Percentiles rank a stretch among this genome's conserved stretches.
phyloP scores from a whole-genome alignment of 2,329 filamentous ascomycete species.

The Lizonia empirigonia region DNA sequence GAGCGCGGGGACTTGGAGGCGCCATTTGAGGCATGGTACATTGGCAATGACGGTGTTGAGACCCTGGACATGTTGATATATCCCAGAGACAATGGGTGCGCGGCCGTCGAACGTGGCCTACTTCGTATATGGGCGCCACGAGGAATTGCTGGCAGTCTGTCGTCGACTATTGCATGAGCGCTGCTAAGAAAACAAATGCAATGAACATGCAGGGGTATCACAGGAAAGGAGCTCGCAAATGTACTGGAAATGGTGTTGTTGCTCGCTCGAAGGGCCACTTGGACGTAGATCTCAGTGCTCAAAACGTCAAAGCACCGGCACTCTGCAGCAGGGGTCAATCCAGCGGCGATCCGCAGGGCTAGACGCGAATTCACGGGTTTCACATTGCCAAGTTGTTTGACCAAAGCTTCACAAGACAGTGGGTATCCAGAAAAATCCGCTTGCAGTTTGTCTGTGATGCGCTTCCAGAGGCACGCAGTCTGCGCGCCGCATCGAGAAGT shows the following conservation, averaged over 20 bases:
- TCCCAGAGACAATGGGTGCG: constrained; percentile 43
- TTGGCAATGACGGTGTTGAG: constrained; percentile 62
- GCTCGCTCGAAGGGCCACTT: constrained; percentile 21
- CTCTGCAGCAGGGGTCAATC: constrained; percentile 16
- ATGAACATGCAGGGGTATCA: constrained; percentile 11
- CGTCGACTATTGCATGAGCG: constrained; percentile 33
- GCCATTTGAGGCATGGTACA: constrained; percentile 56
- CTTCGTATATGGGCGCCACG: constrained; percentile 19
- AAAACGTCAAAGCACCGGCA: constrained; percentile 32
- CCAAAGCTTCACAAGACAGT: constrained; percentile 7
- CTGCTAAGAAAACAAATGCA: constrained; percentile 11
- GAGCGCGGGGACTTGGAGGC: constrained; percentile 37
- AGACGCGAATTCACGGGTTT: constrained; percentile 16
- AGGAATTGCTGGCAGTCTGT: constrained; percentile 5
- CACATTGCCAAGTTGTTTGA: constrained; percentile 15
- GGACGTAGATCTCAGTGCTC: constrained; percentile 21
- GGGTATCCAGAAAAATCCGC: neutral
- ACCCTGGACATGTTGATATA: constrained; percentile 68
- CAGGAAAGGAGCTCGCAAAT: constrained; percentile 8
- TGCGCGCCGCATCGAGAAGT: constrained; percentile 6
- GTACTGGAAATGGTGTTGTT: constrained; percentile 12
- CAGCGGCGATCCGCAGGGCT: constrained; percentile 19
- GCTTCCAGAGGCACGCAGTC: neutral
- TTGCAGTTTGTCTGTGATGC: constrained; percentile 10
- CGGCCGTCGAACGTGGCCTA: constrained; percentile 41